Evolutionary conservation across 2,329 filamentous ascomycete species (phyloP), one percentile per base, ranked within the genome.

Genomic region (Colletotrichum sublineola): DNA sequence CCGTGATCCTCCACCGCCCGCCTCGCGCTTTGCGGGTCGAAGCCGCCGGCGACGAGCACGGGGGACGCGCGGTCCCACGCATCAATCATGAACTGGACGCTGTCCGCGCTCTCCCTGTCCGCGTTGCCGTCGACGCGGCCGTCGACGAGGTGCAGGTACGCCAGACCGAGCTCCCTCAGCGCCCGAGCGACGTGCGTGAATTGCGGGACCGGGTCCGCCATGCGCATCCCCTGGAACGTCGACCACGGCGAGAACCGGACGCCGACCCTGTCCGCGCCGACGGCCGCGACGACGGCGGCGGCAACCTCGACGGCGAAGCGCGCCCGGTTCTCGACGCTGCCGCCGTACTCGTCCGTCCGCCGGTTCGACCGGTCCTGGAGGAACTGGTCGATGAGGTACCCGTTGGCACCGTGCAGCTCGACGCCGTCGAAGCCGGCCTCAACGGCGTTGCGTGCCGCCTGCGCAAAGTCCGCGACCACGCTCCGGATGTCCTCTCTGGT

Each of bases 321-420:
- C n/a, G 84, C 85, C 1, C 88, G 80, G 67, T 89, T 89, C 64
- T 86, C 83, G 5, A 89, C 79, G n/a, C 80, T 83, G 0, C 88
- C 87, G 3, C 87, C 87, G n/a, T 88, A 89, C 36, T 81, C 74
- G 75, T 89, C 88, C 0, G 83, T 82, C 3, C 88, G 82, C 44
- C 81, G 78, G 75, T 89, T 90, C 42, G 82, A 84, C 15, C 83
- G 80, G 24, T 84, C 83, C 5, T 84, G 87, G 0, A 89, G 81
- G 76, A 92, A 92, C 56, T 91, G 88, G 61, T 90, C 88, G 9
- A 90, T 79, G 0, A 92, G 81, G 73, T 92, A 92, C 0, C 89
- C 89, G 66, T 91, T 89, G 0, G 87, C 88, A 0, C 78, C 85
- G 57, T 88, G 84, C 3, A 84, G 79, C 73, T 95, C 93, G 58